phyloP scores from a whole-genome alignment of 768 basidiomycete species.

The Russula earlei region DNA sequence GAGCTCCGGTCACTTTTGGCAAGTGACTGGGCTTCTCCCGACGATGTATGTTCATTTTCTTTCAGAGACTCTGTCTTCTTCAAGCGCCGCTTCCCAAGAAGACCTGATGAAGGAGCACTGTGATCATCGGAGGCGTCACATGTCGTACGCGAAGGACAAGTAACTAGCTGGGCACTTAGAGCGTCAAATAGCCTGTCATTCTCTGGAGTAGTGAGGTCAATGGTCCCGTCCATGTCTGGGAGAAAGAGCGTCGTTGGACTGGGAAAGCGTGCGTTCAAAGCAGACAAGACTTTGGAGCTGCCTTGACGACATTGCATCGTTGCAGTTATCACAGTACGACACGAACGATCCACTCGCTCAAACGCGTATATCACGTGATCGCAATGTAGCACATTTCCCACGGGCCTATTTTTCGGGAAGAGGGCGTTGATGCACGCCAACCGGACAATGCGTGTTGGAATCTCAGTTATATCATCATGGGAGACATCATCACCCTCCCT shows the following conservation, averaged over 20 bases:
- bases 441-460: neutral
- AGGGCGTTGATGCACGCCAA: too few relatives aligned
- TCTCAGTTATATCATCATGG: conserved; percentile 11
- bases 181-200: neutral
- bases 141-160: neutral
- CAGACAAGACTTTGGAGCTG: conserved; percentile 12
- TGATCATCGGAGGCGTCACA: neutral
- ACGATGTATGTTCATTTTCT: neutral
- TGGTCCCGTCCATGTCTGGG: conserved; percentile 11
- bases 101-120: neutral
- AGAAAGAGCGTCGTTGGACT: neutral
- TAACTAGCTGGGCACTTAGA: neutral
- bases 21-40: too few relatives aligned
- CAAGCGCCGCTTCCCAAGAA: neutral
- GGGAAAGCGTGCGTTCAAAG: neutral
- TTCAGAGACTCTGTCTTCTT: conserved; percentile 1
- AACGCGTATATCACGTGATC: conserved; percentile 13
- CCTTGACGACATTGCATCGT: too few relatives aligned
- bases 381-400: conserved; percentile 5
- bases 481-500: conserved; percentile 27
- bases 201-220: conserved; percentile 16
- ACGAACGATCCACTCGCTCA: too few relatives aligned
- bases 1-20: too few relatives aligned
- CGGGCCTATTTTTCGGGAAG: too few relatives aligned
- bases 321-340: too few relatives aligned